These are phyloP conservation scores for Globisporangium paddicum DNA, from an alignment of 352 stramenopile genomes.

Conservation along the genomic window DNA sequence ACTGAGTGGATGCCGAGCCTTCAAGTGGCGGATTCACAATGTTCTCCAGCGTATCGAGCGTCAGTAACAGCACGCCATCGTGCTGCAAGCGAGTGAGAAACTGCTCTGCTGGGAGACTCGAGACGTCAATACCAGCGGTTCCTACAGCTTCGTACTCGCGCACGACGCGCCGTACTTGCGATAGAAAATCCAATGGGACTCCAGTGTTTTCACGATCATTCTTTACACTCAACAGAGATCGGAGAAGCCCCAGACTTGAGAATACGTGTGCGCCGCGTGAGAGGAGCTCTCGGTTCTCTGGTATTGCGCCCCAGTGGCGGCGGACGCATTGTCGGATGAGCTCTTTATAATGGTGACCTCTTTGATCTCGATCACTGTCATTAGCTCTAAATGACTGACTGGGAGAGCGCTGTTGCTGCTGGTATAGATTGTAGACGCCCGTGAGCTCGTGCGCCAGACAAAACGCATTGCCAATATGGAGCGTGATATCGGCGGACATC, in stretches of 20 bases:
- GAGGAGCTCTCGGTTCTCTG: conserved; percentile 25
- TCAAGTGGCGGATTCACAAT: conserved; percentile 5
- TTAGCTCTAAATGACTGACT: not conserved
- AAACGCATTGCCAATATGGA: conserved; percentile 32
- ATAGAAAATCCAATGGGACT: conserved; percentile 28
- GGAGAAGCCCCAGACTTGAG: conserved; percentile 30
- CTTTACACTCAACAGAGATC: conserved; percentile 19
- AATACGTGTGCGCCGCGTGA: conserved; percentile 41
- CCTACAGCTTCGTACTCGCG: conserved; percentile 43
- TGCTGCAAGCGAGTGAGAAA: conserved; percentile 24
- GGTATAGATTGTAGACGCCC: conserved; percentile 12
- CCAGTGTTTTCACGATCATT: conserved; percentile 9
- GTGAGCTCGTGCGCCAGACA: conserved; percentile 32
- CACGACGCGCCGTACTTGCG: conserved; percentile 21
- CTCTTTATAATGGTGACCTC: conserved; percentile 5
- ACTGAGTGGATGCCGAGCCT: conserved; percentile 5
- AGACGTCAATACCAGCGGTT: conserved; percentile 1
- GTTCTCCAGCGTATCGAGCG: conserved; percentile 39
- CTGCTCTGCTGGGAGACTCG: conserved; percentile 13
- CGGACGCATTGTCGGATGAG: conserved; percentile 33
- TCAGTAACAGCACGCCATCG: conserved; percentile 20
- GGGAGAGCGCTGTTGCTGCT: not conserved
- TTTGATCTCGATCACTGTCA: not conserved
- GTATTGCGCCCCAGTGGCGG: conserved; percentile 33
- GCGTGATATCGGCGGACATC: conserved; percentile 23